Percentiles rank a stretch among this genome's conserved stretches.
Conservation (phyloP, 2,329 filamentous ascomycete genomes). For the Hortaea sp. region DNA sequence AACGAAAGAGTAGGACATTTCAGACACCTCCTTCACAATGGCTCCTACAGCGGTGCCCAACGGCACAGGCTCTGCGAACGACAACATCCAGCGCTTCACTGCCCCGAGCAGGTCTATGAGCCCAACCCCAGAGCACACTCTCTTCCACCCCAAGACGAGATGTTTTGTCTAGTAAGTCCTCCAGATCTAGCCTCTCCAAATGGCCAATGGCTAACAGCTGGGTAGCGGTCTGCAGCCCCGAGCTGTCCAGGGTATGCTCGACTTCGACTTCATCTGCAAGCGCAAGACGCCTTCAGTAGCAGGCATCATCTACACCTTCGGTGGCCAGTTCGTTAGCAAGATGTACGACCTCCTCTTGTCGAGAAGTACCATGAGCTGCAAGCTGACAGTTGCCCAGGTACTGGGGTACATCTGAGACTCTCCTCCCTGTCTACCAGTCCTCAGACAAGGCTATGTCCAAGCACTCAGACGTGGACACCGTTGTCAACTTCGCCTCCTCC, state of each 20-base stretch:
- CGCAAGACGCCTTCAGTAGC: constrained; percentile 90
- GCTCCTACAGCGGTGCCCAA: constrained; percentile 20
- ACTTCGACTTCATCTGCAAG: constrained; percentile 99
- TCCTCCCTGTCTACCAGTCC: constrained; percentile 95
- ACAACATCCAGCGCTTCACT: constrained; percentile 95
- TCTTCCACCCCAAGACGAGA: constrained; percentile 99
- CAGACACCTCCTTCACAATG: constrained; percentile 26
- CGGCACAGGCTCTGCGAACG: constrained; percentile 55
- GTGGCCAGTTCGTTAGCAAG: constrained; percentile 99
- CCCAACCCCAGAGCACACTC: constrained; percentile 75
- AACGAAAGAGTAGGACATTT: background rate
- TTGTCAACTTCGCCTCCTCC: constrained; percentile 99
- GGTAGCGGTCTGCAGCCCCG: constrained; percentile 82
- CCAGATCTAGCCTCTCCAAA: background rate
- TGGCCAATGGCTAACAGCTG: constrained; percentile 19
- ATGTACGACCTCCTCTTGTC: constrained; percentile 47
- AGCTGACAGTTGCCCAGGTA: constrained; percentile 44
- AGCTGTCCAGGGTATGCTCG: constrained; percentile 57
- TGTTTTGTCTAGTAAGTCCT: constrained; percentile 85
- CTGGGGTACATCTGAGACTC: constrained; percentile 99
- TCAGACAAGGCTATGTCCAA: constrained; percentile 87
- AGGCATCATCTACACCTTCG: constrained; percentile 99
- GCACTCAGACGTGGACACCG: constrained; percentile 92
- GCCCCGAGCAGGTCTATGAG: constrained; percentile 86
- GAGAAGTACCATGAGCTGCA: constrained; percentile 3